Evolutionary conservation across 192 early-diverging fungal species (phyloP).

Genomic region (Podila minutissima): DNA sequence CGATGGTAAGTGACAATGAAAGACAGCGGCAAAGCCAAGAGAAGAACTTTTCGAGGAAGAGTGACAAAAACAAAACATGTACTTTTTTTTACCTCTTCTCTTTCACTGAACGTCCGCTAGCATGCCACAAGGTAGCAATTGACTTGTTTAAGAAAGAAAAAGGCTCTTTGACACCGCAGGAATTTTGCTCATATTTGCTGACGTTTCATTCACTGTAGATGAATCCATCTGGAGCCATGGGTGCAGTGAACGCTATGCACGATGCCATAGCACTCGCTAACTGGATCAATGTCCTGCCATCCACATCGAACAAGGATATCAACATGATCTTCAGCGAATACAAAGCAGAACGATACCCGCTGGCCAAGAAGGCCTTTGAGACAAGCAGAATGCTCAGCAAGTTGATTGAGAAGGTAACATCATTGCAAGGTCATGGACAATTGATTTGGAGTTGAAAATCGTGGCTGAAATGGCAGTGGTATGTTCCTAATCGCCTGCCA

Average conservation of each 20-base stretch:
- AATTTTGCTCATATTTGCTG: too few relatives aligned
- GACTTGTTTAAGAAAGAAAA: too few relatives aligned
- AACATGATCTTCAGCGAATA: slow-evolving; percentile 17
- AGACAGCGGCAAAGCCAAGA: too few relatives aligned
- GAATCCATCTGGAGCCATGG: not conserved
- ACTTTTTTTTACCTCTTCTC: too few relatives aligned
- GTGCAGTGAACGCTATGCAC: slow-evolving; percentile 13
- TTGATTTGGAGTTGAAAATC: not conserved
- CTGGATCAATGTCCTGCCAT: slow-evolving; percentile 18
- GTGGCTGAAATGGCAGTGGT: not conserved
- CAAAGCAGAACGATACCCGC: slow-evolving; percentile 2
- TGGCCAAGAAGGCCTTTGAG: not conserved
- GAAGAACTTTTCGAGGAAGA: too few relatives aligned
- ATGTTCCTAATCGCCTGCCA: not conserved
- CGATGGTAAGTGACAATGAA: slow-evolving; percentile 13
- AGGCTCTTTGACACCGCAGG: too few relatives aligned
- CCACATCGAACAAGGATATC: not conserved
- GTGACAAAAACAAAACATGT: too few relatives aligned
- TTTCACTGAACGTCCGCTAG: too few relatives aligned
- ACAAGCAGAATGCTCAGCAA: not conserved
- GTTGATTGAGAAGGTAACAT: not conserved
- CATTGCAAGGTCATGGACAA: not conserved
- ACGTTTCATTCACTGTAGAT: not conserved
- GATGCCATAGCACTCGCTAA: slow-evolving; percentile 27
- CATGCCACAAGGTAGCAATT: slow-evolving; percentile 1